Base-by-base conservation (phyloP, 139 green algal genomes). In the Trebouxia sp. region DNA sequence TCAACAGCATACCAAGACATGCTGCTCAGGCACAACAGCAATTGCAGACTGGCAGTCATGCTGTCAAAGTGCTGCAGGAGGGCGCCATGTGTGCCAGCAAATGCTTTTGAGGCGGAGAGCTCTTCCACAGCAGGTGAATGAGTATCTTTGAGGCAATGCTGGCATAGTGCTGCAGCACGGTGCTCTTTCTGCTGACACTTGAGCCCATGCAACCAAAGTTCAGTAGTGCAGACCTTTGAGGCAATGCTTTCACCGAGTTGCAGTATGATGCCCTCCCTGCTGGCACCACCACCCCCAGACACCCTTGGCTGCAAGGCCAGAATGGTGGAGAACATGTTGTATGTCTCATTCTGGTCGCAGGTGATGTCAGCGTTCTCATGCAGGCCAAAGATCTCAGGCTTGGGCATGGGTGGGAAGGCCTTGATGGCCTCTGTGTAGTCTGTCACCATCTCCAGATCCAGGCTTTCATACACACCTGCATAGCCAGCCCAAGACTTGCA, bases 281-380 rank as follows among this genome's bases (percentile, higher is more conserved):
- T 82, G 45, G 81, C 35, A 24, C 86, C 82, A n/a, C 30, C 81
- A 42, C 84, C 86, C 43, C 65, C 83, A 11, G 79, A 77, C 62
- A 91, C 83, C 37, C 91, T 84, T 45, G 93, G 93, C 85, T 96
- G 93, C 78, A 97, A 87, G 15, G 82, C 85, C 65, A 96, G 88
- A 77, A 96, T 80, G 5, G 92, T 95, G 4, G 80, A 83, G 35
- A 94, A 92, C 87, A 94, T 86, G 65, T 88, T 88, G 75, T 94
- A 94, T n/a, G 91, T 94, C 83, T 96, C 92, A 43, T 93, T 91
- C 85, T 91, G 87, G 83, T 92, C 88, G 70, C 87, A 92, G n/a
- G 87, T 92, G 80, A 91, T 92, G 79, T 91, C 87, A 0, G 87
- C 87, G 47, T 91, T 92, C 39, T 91, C 88, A 75, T 90, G 87